Conservation (phyloP, 805 yeast genomes). For the Spencermartinsiella europaea region DNA sequence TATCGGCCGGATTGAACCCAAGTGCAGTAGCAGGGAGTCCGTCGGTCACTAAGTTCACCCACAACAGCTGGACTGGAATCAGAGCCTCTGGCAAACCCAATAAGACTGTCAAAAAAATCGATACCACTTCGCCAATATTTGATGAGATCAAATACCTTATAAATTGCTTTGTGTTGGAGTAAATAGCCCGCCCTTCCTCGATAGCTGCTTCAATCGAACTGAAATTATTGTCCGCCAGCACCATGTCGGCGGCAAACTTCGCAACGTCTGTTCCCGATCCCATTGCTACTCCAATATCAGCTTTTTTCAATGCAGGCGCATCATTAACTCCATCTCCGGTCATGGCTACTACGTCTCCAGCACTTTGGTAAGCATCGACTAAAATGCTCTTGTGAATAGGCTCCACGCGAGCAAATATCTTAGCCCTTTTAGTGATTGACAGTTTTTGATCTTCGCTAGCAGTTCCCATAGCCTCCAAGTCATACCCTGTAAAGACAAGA, state of each 20-base stretch:
- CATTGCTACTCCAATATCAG: conserved; percentile 59
- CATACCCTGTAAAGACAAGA: conserved; percentile 39
- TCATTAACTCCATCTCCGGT: conserved; percentile 60
- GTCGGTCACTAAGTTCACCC: conserved; percentile 55
- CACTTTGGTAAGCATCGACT: conserved; percentile 41
- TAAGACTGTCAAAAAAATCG: conserved; percentile 50
- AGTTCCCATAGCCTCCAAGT: conserved; percentile 29
- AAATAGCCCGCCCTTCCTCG: conserved; percentile 49
- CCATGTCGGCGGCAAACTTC: conserved; percentile 53
- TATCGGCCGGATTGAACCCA: conserved; percentile 43
- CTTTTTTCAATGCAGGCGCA: conserved; percentile 54
- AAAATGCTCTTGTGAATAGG: conserved; percentile 50
- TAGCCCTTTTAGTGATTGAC: conserved; percentile 41
- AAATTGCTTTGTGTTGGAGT: conserved; percentile 39
- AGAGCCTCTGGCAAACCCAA: conserved; percentile 49
- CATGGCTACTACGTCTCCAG: conserved; percentile 53
- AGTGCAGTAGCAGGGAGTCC: conserved; percentile 58
- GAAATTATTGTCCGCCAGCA: conserved; percentile 49
- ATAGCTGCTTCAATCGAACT: conserved; percentile 54
- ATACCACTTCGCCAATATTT: conserved; percentile 54
- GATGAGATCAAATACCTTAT: conserved; percentile 44
- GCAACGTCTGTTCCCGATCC: conserved; percentile 61
- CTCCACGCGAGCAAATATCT: conserved; percentile 50
- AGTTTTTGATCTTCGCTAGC: conserved; percentile 35
- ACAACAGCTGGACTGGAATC: conserved; percentile 52